These are phyloP conservation scores for Ochetophila trinervis DNA, from an alignment of 306 rosid species.

Conservation along the genomic window DNA sequence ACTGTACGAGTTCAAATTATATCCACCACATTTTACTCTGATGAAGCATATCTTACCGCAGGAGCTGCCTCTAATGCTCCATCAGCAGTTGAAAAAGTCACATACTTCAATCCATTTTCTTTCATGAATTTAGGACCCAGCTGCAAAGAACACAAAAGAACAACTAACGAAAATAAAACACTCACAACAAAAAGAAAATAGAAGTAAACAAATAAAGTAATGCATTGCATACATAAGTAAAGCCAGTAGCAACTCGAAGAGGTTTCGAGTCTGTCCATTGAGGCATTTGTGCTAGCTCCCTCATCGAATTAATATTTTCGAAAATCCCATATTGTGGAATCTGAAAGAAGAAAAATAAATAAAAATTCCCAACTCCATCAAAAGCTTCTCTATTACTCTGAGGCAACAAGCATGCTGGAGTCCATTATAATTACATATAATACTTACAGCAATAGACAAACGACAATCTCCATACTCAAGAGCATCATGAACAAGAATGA, in stretches of 20 bases:
- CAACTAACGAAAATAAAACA: conserved; percentile 17
- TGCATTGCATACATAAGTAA: conserved; percentile 57
- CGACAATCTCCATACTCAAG: conserved; percentile 82
- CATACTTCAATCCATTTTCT: conserved; percentile 78
- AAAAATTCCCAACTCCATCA: not conserved
- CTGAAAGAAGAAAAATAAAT: conserved; percentile 47
- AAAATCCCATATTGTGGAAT: conserved; percentile 89
- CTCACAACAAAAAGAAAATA: conserved; percentile 1
- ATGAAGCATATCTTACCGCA: conserved; percentile 52
- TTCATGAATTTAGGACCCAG: conserved; percentile 84
- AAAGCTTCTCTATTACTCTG: not conserved
- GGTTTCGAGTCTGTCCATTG: conserved; percentile 81
- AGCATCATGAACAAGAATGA: conserved; percentile 80
- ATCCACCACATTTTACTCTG: not conserved
- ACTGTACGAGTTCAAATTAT: not conserved
- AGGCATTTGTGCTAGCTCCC: conserved; percentile 79
- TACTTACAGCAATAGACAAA: conserved; percentile 82
- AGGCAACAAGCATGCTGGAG: not conserved
- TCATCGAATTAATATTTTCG: conserved; percentile 73
- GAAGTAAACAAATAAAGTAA: conserved; percentile 8
- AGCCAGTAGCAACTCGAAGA: conserved; percentile 92
- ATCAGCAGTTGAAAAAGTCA: conserved; percentile 83
- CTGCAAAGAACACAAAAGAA: conserved; percentile 37
- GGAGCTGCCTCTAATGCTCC: conserved; percentile 99
- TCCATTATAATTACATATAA: not conserved